Evolutionary conservation across 179 eudicot species (phyloP).

Genomic region (Beta corolliflora): DNA sequence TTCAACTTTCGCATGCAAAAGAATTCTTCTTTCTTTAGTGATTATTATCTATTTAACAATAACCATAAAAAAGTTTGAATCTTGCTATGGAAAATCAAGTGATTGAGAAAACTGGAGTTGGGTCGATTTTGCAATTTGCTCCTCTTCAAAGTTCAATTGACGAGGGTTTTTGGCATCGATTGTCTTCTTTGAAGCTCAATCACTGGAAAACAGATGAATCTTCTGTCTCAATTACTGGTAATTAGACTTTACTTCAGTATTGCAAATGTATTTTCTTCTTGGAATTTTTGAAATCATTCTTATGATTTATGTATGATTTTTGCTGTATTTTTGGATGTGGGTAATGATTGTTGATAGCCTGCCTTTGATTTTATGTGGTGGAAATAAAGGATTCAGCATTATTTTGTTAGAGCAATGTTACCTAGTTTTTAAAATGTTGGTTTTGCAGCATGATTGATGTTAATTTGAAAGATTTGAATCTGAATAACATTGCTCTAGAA

Average conservation of each 20-base stretch:
- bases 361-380: constrained; percentile 1
- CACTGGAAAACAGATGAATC: constrained; percentile 78
- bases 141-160: constrained; percentile 72
- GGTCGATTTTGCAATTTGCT: constrained; percentile 54
- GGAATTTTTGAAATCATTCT: too few species aligned
- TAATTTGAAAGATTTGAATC: background rate
- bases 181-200: constrained; percentile 90
- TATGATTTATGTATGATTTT: background rate
- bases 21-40: too few species aligned
- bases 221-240: constrained; percentile 76
- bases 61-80: too few species aligned
- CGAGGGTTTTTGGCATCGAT: constrained; percentile 92
- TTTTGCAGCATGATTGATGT: background rate
- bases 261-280: background rate
- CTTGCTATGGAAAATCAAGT: constrained; percentile 7
- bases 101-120: constrained; percentile 11
- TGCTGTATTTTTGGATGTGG: background rate
- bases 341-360: background rate
- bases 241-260: background rate
- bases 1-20: too few species aligned
- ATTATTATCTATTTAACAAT: too few species aligned
- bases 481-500: too few species aligned
- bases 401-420: background rate
- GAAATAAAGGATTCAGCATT: background rate
- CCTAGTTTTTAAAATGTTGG: background rate